phyloP scores from a whole-genome alignment of 768 basidiomycete species.

The Mycena metata region DNA sequence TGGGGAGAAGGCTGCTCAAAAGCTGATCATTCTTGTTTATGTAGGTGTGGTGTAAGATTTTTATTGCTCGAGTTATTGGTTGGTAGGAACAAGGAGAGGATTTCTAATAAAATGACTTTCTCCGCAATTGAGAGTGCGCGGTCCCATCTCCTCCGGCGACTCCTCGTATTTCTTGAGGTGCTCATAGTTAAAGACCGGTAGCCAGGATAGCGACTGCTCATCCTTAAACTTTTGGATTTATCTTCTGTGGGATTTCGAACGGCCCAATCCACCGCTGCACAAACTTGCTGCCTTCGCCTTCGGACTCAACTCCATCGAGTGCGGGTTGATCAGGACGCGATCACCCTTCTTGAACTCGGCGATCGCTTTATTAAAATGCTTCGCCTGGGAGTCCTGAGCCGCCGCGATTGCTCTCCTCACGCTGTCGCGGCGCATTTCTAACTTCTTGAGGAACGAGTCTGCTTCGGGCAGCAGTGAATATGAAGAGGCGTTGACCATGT shows the following conservation, averaged over 20 bases:
- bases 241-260: neutral
- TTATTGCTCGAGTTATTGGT: too few relatives aligned
- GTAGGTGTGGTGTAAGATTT: too few relatives aligned
- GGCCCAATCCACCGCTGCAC: neutral
- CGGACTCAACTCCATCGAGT: conserved; percentile 14
- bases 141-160: neutral
- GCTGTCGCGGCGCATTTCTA: neutral
- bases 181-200: neutral
- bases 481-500: neutral
- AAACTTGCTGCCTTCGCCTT: neutral
- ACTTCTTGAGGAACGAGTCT: neutral
- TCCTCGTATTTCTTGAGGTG: neutral
- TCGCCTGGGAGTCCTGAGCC: conserved; percentile 3
- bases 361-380: conserved; percentile 28
- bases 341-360: conserved; percentile 30
- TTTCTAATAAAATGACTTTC: too few relatives aligned
- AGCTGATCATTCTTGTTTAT: too few relatives aligned
- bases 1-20: too few relatives aligned
- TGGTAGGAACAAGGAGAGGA: too few relatives aligned
- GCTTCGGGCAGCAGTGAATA: neutral
- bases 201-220: neutral
- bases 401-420: neutral
- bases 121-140: neutral
- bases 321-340: conserved; percentile 39
- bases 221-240: neutral